phyloP scores from a whole-genome alignment of 116 monocot species.

The Dioscorea cayenensis region DNA sequence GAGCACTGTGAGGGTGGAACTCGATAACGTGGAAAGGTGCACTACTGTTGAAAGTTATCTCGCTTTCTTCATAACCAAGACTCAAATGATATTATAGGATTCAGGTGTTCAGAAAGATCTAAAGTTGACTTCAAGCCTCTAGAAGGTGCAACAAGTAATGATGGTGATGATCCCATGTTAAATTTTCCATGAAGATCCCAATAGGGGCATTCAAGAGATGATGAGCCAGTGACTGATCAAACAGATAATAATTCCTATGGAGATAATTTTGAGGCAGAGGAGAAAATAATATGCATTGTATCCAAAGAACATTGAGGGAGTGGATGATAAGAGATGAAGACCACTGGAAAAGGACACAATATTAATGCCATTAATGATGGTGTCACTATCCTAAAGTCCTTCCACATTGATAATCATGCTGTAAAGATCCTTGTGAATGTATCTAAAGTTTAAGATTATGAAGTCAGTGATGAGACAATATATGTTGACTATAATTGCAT shows the following conservation, averaged over 20 bases:
- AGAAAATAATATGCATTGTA: slow-evolving; percentile 79
- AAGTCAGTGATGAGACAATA: no score
- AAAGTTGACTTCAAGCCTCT: slow-evolving; percentile 73
- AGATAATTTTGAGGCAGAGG: slow-evolving; percentile 86
- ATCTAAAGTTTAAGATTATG: no score
- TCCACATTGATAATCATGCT: no score
- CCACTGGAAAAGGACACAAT: slow-evolving; percentile 73
- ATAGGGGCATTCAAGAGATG: slow-evolving; percentile 61
- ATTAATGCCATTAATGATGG: slow-evolving; percentile 98
- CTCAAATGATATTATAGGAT: slow-evolving; percentile 63
- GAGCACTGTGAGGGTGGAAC: slow-evolving; percentile 73
- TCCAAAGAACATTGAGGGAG: slow-evolving; percentile 90
- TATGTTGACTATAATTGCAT: no score
- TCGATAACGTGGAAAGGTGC: slow-evolving; percentile 49
- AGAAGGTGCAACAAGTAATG: slow-evolving; percentile 59
- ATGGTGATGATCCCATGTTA: slow-evolving; percentile 57
- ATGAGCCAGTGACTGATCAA: slow-evolving; percentile 85
- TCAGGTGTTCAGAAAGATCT: slow-evolving; percentile 69
- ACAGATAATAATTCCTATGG: slow-evolving; percentile 92
- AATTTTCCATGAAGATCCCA: slow-evolving; percentile 92
- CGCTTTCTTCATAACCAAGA: slow-evolving; percentile 77
- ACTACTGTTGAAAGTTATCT: slow-evolving; percentile 58
- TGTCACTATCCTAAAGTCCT: slow-evolving; percentile 55
- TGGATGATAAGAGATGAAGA: slow-evolving; percentile 99
- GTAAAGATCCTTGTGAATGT: no score